phyloP scores from a whole-genome alignment of 768 basidiomycete genomes.

The Rhodocollybia butyracea region DNA sequence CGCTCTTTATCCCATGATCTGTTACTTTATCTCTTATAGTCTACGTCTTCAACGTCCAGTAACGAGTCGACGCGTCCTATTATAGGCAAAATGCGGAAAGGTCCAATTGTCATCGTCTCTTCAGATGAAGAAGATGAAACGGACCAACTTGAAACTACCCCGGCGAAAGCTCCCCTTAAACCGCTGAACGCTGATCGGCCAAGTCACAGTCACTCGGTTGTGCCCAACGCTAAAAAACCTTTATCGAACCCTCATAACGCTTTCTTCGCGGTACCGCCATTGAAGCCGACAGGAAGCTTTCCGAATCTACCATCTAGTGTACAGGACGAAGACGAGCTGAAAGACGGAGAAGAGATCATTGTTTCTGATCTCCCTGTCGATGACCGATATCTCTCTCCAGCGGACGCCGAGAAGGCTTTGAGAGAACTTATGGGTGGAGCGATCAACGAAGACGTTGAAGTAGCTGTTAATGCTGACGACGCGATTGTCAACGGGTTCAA shows the following conservation, averaged over 20 bases:
- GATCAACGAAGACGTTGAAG: constrained; percentile 54
- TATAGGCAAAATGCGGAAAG: background rate
- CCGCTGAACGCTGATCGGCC: constrained; percentile 1
- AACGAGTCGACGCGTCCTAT: background rate
- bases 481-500: constrained; percentile 76
- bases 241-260: background rate
- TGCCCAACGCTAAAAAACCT: background rate
- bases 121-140: constrained; percentile 6
- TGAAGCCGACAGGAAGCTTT: background rate
- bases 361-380: constrained; percentile 22
- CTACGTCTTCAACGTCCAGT: constrained; percentile 2
- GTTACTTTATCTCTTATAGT: background rate
- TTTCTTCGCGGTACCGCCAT: background rate
- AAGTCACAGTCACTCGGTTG: background rate
- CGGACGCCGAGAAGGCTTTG: constrained; percentile 75
- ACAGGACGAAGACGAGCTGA: constrained; percentile 9
- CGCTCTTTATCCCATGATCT: too few relatives aligned
- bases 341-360: constrained; percentile 29
- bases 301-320: background rate
- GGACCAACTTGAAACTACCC: background rate
- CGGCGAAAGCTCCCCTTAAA: background rate
- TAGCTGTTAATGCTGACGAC: constrained; percentile 61
- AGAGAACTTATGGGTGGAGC: constrained; percentile 72
- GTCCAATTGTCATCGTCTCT: constrained; percentile 5
- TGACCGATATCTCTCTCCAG: constrained; percentile 32